These are phyloP conservation scores for Truncatella angustata DNA, from an alignment of 2,329 filamentous ascomycete genomes.

Conservation along the genomic window DNA sequence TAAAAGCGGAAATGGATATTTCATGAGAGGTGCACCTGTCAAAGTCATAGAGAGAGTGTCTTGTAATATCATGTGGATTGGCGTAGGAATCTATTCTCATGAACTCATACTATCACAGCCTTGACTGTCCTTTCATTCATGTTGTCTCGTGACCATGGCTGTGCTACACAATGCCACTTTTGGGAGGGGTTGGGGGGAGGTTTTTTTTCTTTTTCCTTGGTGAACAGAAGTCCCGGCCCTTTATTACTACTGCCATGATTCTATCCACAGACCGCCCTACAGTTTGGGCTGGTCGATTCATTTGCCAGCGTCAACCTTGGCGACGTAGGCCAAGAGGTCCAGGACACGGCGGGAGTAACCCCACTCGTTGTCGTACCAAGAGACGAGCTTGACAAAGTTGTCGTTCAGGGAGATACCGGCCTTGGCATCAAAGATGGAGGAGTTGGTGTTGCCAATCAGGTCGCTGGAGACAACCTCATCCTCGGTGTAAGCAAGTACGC, in stretches of 20 bases:
- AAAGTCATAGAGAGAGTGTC: constrained; percentile 15
- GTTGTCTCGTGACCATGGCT: neutral
- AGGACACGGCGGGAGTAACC: constrained; percentile 96
- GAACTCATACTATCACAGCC: constrained; percentile 11
- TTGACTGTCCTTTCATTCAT: constrained; percentile 3
- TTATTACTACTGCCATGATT: too few relatives aligned
- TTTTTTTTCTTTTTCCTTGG: neutral
- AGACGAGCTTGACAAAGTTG: constrained; percentile 98
- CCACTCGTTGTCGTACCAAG: constrained; percentile 99
- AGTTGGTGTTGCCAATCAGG: constrained; percentile 87
- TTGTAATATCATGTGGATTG: constrained; percentile 22
- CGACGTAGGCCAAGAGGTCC: constrained; percentile 76
- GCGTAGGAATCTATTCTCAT: constrained; percentile 17
- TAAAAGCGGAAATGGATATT: constrained; percentile 17
- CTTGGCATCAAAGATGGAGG: constrained; percentile 99
- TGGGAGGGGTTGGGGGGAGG: too few relatives aligned
- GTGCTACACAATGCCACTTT: constrained; percentile 2
- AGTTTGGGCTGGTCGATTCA: constrained; percentile 28
- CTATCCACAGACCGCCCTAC: constrained; percentile 15
- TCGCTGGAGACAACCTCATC: constrained; percentile 95
- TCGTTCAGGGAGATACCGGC: constrained; percentile 97
- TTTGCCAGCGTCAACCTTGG: constrained; percentile 69
- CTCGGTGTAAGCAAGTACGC: constrained; percentile 92
- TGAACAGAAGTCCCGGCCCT: neutral
- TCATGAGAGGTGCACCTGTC: neutral